Percentiles rank a stretch among this genome's conserved stretches.
phyloP scores from a whole-genome alignment of 2,329 filamentous ascomycete species.

The Penicillium sp. region DNA sequence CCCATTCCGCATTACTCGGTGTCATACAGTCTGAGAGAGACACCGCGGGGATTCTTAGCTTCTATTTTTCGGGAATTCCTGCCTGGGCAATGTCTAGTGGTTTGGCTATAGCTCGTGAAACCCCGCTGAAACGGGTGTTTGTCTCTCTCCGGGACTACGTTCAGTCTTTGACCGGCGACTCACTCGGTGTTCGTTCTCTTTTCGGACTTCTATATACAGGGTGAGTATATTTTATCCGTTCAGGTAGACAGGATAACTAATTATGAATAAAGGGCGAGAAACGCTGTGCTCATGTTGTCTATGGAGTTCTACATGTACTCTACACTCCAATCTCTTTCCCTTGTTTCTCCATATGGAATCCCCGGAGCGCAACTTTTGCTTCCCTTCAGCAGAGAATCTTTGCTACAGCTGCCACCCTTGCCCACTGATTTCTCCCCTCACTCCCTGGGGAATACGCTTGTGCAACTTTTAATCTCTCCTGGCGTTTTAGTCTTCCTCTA shows the following conservation, averaged over 20 bases:
- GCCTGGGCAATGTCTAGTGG: constrained; percentile 40
- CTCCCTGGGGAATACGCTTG: constrained; percentile 28
- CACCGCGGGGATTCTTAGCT: constrained; percentile 35
- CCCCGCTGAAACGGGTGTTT: constrained; percentile 38
- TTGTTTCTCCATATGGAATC: constrained; percentile 37
- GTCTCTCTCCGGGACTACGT: constrained; percentile 30
- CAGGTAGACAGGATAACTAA: constrained; percentile 16
- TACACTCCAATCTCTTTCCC: constrained; percentile 43
- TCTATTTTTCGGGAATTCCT: constrained; percentile 46
- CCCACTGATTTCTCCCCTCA: constrained; percentile 30
- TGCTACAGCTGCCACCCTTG: constrained; percentile 35
- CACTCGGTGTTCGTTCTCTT: constrained; percentile 27
- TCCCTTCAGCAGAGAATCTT: constrained; percentile 39
- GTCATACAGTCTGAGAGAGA: constrained; percentile 41
- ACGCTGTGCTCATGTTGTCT: constrained; percentile 38
- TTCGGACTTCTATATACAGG: constrained; percentile 31
- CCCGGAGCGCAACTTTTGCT: constrained; percentile 36
- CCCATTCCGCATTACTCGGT: constrained; percentile 36
- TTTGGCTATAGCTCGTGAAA: constrained; percentile 41
- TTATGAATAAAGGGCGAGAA: constrained; percentile 32
- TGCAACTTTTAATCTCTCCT: constrained; percentile 36
- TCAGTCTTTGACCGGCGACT: constrained; percentile 25
- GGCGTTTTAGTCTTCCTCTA: constrained; percentile 38
- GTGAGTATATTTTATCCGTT: constrained; percentile 25
- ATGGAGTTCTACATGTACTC: constrained; percentile 47